phyloP scores from a whole-genome alignment of 345 rosid species.

The Euphorbia tirucalli region DNA sequence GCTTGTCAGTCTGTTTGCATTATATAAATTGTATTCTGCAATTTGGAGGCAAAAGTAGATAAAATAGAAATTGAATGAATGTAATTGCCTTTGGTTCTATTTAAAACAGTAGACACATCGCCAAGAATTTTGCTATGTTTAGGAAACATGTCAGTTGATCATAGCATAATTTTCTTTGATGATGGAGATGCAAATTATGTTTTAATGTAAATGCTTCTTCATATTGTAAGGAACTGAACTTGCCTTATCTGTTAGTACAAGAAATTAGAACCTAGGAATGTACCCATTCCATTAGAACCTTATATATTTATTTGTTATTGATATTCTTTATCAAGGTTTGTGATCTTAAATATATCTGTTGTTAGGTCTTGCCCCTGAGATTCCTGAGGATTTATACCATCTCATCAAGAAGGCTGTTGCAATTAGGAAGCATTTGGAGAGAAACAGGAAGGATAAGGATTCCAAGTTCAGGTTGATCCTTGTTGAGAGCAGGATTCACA shows the following conservation, averaged over 20 bases:
- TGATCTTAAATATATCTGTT: neutral
- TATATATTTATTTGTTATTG: neutral
- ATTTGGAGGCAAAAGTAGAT: neutral
- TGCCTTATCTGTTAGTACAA: neutral
- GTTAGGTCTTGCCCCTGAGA: conserved; percentile 82
- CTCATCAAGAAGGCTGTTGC: conserved; percentile 93
- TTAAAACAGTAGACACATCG: neutral
- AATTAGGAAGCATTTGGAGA: conserved; percentile 90
- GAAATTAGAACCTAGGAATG: neutral
- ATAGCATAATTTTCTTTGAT: neutral
- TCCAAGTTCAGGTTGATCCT: conserved; percentile 87
- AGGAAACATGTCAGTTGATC: neutral
- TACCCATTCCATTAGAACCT: neutral
- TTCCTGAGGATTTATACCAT: conserved; percentile 88
- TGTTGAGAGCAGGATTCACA: conserved; percentile 91
- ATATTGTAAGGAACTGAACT: neutral
- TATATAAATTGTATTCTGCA: neutral
- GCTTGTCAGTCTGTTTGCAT: neutral
- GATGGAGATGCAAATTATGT: no score
- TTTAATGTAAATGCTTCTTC: no score
- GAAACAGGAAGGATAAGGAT: conserved; percentile 95
- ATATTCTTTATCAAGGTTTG: neutral
- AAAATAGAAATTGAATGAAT: neutral
- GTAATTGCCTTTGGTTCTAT: neutral
- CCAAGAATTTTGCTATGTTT: neutral